phyloP scores from a whole-genome alignment of 768 basidiomycete genomes.

The Hygrophoropsis aurantiaca region DNA sequence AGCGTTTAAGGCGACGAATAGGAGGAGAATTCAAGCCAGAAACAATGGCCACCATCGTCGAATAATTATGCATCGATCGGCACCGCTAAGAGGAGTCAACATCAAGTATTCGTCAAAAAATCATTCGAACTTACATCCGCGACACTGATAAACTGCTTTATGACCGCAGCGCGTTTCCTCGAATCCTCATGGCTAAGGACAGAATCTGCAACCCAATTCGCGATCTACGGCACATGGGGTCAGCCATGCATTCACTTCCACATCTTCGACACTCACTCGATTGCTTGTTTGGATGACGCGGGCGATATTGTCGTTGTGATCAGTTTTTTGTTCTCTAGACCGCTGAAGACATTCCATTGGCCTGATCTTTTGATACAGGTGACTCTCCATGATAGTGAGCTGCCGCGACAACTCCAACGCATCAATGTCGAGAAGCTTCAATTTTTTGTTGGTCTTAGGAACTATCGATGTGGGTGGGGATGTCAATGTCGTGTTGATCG shows the following conservation, averaged over 20 bases:
- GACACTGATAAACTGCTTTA: slow-evolving; percentile 89
- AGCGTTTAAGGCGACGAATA: slow-evolving; percentile 88
- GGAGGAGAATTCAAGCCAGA: slow-evolving; percentile 94
- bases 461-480: slow-evolving; percentile 73
- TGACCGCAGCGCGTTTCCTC: slow-evolving; percentile 71
- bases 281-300: slow-evolving; percentile 88
- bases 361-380: slow-evolving; percentile 82
- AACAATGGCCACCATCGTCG: slow-evolving; percentile 94
- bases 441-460: slow-evolving; percentile 67
- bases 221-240: slow-evolving; percentile 66
- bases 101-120: background rate
- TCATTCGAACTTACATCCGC: slow-evolving; percentile 75
- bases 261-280: slow-evolving; percentile 46
- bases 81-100: slow-evolving; percentile 63
- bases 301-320: slow-evolving; percentile 80
- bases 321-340: slow-evolving; percentile 73
- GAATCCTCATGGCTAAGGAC: slow-evolving; percentile 83
- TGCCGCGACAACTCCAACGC: slow-evolving; percentile 90
- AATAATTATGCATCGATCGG: slow-evolving; percentile 87
- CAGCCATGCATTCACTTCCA: background rate
- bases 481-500: slow-evolving; percentile 52
- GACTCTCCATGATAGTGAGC: slow-evolving; percentile 87
- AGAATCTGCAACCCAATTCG: slow-evolving; percentile 88
- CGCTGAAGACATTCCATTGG: slow-evolving; percentile 88
- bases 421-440: slow-evolving; percentile 85